Base-by-base conservation (phyloP, 495 filamentous ascomycete species). In the Bacidia rubella region DNA sequence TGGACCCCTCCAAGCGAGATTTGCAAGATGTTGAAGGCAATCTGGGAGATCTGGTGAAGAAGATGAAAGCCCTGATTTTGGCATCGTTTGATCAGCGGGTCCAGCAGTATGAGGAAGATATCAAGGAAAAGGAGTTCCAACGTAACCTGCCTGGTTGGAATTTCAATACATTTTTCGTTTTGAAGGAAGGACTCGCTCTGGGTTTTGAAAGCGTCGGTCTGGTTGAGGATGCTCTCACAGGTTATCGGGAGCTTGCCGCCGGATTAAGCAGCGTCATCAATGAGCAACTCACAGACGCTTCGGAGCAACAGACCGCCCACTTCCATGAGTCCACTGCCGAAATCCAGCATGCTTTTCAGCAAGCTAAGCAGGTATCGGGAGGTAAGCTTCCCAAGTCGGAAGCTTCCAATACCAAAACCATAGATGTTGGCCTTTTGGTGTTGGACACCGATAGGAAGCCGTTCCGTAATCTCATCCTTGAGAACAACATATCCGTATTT, bases 141-240 rank as follows among this genome's bases (percentile, higher is more conserved):
- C 80, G 90, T 40, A 78, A 73, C 40, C 68, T 98, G 21, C 92
- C 93, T 2, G 92, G 92, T 0, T 98, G 93, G 92, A 98, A 98
- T 62, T 98, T 97, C 62, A 96, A 90, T 65, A 97, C 93, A 0
- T 98, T 96, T 63, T 98, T 98, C 62, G 86, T 98, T 20, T 72
- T 97, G 15, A 98, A 98, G 60, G 92, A 98, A 63, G 92, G 92
- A 3, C 73, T 98, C 40, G 89, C 90, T 3, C 75, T 84, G 52
- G 93, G 89, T 0, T 95, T 98, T 63, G 92, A 98, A 65, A 96
- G 86, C 65, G 90, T 96, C 11, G 93, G 93, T 5, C 70, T 98
- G 22, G 87, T 96, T 39, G 92, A 97, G 64, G 92, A 98, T 73
- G 90, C 92, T 10, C 69, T 98, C 39, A 82, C 86, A 4, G 83